Evolutionary conservation across 257 asterid genomes (phyloP).

Genomic region (Solanum etuberosum): DNA sequence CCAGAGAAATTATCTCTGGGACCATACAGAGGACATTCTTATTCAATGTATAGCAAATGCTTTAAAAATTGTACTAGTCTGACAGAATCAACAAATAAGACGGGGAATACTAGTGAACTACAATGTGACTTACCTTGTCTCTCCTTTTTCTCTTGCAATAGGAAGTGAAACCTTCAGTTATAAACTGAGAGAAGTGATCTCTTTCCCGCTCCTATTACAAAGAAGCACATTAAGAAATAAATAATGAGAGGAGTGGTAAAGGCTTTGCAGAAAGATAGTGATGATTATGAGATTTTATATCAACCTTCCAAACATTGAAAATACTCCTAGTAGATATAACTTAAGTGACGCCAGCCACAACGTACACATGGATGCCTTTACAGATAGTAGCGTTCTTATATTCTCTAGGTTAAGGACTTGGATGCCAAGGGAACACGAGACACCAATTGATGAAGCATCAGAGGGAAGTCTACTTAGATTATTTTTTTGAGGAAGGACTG

Average conservation of each 20-base stretch:
- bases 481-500: background rate
- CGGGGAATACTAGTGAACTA: background rate
- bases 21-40: background rate
- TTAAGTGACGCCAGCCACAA: background rate
- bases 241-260: background rate
- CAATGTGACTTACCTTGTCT: constrained; percentile 50
- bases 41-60: background rate
- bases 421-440: background rate
- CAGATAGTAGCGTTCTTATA: background rate
- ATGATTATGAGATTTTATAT: background rate
- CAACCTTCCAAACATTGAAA: background rate
- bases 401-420: background rate
- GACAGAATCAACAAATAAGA: background rate
- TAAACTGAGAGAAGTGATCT: constrained; percentile 91
- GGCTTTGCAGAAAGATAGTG: background rate
- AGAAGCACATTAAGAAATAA: background rate
- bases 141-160: constrained; percentile 97
- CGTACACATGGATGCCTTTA: background rate
- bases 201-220: constrained; percentile 80
- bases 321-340: background rate
- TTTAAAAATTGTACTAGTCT: background rate
- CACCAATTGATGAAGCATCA: background rate
- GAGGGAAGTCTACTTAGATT: background rate
- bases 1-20: background rate
- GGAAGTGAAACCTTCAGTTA: constrained; percentile 95